Evolutionary conservation across 495 filamentous ascomycete genomes (phyloP), one percentile per base, ranked within the genome.

Genomic region (Aspergillus ostianus): DNA sequence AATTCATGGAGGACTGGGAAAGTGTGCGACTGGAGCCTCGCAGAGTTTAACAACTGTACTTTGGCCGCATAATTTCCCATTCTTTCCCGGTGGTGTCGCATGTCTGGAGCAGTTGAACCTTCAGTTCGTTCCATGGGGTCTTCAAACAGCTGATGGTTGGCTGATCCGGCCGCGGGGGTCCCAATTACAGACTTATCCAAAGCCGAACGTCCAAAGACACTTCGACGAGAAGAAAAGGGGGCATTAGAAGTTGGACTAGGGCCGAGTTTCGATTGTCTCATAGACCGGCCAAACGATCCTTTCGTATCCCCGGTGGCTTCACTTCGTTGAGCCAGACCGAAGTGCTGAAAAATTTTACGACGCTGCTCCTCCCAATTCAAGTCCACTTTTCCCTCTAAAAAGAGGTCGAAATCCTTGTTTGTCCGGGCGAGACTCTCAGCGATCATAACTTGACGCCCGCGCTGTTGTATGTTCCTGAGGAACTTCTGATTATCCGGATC

Each of bases 301-400:
- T 66, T 77, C 18, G 63, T 72, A 23, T 79, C 78, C 55, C 69
- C 68, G 53, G 74, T 63, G 27, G 69, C 52, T 9, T 80, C 78
- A 47, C 87, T 83, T 61, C 80, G 85, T 8, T 86, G 80, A 58
- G 83, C 88, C 46, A 99, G 87, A 8, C 94, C 94, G 70, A 99
- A 98, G 69, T 99, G 94, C 66, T 96, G 85, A 70, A 97, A 97
- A 54, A 98, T 96, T 55, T 86, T 86, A 68, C 87, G 89, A 44
- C 93, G 87, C 74, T 98, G 94, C 6, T 87, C 85, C 56, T 98
- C 92, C 93, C 93, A 98, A 71, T 97, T 90, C 79, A 94, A 87
- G 8, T 91, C 90, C 7, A 97, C 87, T 67, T 94, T 93, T 63
- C 96, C 92, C 69, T 97, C 94, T 48, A 99, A 76, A 70, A 95